A percentile compares a stretch with the other conserved stretches of the same genome.
These are phyloP conservation scores for Cyclotella atomus DNA, from an alignment of 108 stramenopile species.

Conservation along the genomic window DNA sequence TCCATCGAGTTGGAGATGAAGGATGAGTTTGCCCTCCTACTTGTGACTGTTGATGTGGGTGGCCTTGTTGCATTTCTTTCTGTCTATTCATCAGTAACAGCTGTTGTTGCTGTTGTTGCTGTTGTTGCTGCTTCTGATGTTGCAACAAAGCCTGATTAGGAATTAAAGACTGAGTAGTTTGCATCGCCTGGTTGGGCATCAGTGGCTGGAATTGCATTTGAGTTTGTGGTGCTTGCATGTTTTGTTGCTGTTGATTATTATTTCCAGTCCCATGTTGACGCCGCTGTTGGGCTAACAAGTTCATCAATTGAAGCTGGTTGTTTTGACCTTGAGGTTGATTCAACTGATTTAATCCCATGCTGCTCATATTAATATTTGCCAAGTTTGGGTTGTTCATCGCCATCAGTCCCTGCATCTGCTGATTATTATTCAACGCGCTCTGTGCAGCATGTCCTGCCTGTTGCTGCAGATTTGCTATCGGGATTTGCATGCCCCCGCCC, in stretches of 20 bases:
- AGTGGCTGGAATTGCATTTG: not conserved
- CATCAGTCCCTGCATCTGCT: conserved; percentile 6
- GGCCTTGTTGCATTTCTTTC: no score
- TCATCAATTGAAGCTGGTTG: conserved; percentile 4
- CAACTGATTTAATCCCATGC: not conserved
- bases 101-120: conserved; percentile 8
- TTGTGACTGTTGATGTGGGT: not conserved
- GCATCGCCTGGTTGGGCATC: not conserved
- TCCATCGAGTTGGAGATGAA: not conserved
- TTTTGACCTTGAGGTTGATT: conserved; percentile 4
- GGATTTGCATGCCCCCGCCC: not conserved
- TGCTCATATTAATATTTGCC: not conserved
- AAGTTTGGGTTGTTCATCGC: conserved; percentile 4
- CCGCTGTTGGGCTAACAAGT: not conserved
- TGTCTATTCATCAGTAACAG: no score
- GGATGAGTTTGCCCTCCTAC: not conserved
- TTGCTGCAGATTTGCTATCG: conserved; percentile 1
- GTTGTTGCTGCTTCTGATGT: conserved; percentile 2
- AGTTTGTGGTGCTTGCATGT: not conserved
- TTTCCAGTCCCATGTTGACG: not conserved
- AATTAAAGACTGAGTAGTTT: no score
- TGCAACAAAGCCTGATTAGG: no score
- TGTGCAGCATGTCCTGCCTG: not conserved
- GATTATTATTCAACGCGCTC: not conserved
- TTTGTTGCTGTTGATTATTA: not conserved